Evolutionary conservation across 176 grass and related monocot species (phyloP), one percentile per base, ranked within the genome.

Genomic region (Guadua angustifolia): DNA sequence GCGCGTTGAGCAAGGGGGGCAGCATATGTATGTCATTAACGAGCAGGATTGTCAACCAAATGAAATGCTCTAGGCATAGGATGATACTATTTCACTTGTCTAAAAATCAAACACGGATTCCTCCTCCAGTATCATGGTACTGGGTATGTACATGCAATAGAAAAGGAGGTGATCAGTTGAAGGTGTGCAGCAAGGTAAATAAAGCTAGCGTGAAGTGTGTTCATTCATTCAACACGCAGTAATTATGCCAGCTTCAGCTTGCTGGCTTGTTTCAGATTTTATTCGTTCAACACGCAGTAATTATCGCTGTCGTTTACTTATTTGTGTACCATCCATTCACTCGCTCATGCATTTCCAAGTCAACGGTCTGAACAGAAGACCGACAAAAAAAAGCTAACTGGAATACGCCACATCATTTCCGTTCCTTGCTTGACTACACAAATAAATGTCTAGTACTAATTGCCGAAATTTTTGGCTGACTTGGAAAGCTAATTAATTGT

Each of bases 381-480:
- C 9, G 21, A 58, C 9, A 11, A 5, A 10, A 57, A 10, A 55
- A 70, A 33, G 51, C 51, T 66, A 39, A 18, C 39, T 47, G 65
- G 83, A 79, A 67, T 66, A 19, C 42, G 71, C 63, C 86, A 77
- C 71, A 11, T 62, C 47, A 25, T 63, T 79, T 47, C 57, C 0
- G 12, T 66, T 49, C 16, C 50, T 73, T 74, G 61, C 44, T 66
- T 73, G 66, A 33, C 74, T 7, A 42, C 9, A 38, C 15, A 90
- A 46, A 59, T 47, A 90, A 46, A 59, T 47, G 15, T 29, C 29
- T 29, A 4, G 15, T n/a, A 6, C 57, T 38, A 29, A 29, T 25
- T 71, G 66, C 73, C n/a, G 3, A 72, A 32, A n/a, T 7, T 78
- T 68, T 58, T 16, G 39, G 66, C 26, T 66, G 55, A 49, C 15